Evolutionary conservation across 805 yeast genomes (phyloP).

Genomic region (Candida hungchunana): DNA sequence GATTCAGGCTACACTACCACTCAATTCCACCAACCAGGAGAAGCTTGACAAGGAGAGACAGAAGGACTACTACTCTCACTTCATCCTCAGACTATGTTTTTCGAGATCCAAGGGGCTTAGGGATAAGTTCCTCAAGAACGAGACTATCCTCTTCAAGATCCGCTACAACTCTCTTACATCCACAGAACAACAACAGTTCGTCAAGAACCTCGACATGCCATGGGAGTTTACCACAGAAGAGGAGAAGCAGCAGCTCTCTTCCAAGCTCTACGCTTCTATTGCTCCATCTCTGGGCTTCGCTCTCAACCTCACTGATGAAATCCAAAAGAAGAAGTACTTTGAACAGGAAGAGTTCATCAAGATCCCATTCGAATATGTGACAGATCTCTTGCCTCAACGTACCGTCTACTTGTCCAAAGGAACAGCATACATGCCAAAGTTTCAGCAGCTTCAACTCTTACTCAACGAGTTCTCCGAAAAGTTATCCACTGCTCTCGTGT

Average conservation of each 20-base stretch:
- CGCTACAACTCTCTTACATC: conserved; percentile 63
- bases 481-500: conserved; percentile 42
- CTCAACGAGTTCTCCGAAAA: conserved; percentile 60
- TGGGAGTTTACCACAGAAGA: conserved; percentile 64
- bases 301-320: conserved; percentile 41
- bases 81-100: conserved; percentile 80
- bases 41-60: conserved; percentile 45
- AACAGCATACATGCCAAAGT: conserved; percentile 78
- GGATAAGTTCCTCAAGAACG: conserved; percentile 72
- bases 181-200: conserved; percentile 66
- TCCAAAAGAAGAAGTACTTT: conserved; percentile 39
- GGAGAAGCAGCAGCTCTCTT: conserved; percentile 51
- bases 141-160: conserved; percentile 66
- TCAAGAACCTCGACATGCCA: conserved; percentile 59
- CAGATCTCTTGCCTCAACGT: conserved; percentile 71
- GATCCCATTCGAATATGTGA: conserved; percentile 82
- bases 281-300: conserved; percentile 34
- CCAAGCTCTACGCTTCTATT: conserved; percentile 52
- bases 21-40: conserved; percentile 37
- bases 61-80: conserved; percentile 93
- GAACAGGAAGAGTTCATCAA: conserved; percentile 68
- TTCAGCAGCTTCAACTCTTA: conserved; percentile 69
- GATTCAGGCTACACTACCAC: conserved; percentile 60
- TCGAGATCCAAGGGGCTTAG: conserved; percentile 84
- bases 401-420: conserved; percentile 66